Evolutionary conservation across 139 green algal genomes (phyloP), one percentile per base, ranked within the genome.

Genomic region (Pedinophyceae sp.): DNA sequence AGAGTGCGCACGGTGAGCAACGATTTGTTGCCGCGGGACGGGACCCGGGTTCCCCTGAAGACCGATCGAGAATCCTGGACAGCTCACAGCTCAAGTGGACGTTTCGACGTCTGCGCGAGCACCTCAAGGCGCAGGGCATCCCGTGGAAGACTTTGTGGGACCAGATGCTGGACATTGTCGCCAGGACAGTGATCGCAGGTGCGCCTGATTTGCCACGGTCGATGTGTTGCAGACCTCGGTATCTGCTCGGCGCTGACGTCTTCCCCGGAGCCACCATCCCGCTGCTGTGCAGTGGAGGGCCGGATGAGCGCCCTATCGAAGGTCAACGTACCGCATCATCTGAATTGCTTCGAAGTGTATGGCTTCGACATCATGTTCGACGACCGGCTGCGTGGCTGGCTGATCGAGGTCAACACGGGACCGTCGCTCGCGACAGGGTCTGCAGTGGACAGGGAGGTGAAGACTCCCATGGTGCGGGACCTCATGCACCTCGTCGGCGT

Each of bases 341-440:
- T 74, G 30, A 77, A 67, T 52, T 73, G 64, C 63, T 88, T 80
- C 58, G 79, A 88, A 67, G 48, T 88, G 43, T 84, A 74, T 65
- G 79, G 79, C 0, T 77, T 83, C 50, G 79, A 88, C 62, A 65
- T 88, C 22, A 54, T 88, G 65, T 54, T 88, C 1, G 77, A 85
- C 59, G 43, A 61, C 39, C 30, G 67, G 38, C 67, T 83, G 40
- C 52, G 54, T 1, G 64, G 71, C 26, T 84, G 76, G 76, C 71
- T 87, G 50, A 54, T 83, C 57, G 75, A 83, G 64, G 53, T 82
- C 24, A 84, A 87, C 67, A 71, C 61, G 3, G 72, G 60, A 1
- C 78, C 78, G 13, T 68, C 72, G 4, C 59, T 87, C 56, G 60
- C 67, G 30, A 54, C 67, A 16, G 68, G 71, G 30, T 72, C 66